These are phyloP conservation scores for Sporopachydermia lactativora DNA, from an alignment of 805 yeast genomes.

Conservation along the genomic window DNA sequence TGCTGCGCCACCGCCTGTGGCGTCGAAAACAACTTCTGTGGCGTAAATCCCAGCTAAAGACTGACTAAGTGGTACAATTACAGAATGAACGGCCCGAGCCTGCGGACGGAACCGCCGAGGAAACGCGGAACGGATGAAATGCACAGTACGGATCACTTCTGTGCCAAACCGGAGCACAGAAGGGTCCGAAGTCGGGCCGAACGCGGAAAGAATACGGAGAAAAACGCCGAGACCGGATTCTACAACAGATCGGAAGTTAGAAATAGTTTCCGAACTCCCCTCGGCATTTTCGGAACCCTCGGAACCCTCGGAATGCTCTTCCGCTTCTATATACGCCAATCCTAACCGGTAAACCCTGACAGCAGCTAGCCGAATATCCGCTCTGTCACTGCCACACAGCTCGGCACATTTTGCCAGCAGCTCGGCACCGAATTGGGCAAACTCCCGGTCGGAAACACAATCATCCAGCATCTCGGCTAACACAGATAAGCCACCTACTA, in stretches of 20 bases:
- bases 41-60: too few relatives aligned
- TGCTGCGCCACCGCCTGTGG: too few relatives aligned
- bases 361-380: slow-evolving; percentile 8
- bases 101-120: too few relatives aligned
- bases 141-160: not conserved
- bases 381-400: slow-evolving; percentile 19
- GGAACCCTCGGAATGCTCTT: too few relatives aligned
- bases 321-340: slow-evolving; percentile 1
- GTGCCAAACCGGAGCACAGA: not conserved
- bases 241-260: not conserved
- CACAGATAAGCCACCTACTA: slow-evolving; percentile 43
- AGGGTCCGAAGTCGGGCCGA: not conserved
- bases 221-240: not conserved
- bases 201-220: not conserved
- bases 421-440: slow-evolving; percentile 48
- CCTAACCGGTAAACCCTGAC: slow-evolving; percentile 10
- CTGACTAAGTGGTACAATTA: too few relatives aligned
- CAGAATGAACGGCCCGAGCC: too few relatives aligned
- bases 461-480: slow-evolving; percentile 76
- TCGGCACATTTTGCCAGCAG: slow-evolving; percentile 9
- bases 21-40: slow-evolving; percentile 8
- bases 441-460: slow-evolving; percentile 72
- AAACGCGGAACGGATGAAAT: too few relatives aligned
- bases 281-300: not conserved
- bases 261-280: not conserved